Base-by-base conservation (phyloP, 75 land plant genomes). In the Chamaecyparis obtusa region DNA sequence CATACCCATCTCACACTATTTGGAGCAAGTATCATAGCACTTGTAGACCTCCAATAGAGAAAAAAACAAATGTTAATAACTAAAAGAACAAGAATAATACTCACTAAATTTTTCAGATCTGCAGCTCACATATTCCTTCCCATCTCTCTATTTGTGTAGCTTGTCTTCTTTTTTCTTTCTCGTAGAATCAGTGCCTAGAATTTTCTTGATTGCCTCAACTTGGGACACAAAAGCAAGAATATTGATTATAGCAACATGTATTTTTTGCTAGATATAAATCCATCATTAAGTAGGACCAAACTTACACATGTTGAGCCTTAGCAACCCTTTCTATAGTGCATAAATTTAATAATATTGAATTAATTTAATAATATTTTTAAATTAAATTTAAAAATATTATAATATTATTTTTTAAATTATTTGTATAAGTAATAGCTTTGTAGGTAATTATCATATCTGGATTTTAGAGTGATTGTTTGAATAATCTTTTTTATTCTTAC, bases 131-230 rank as follows among this genome's bases (percentile, higher is more conserved):
- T 93, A 90, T 64, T 93, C 99, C 82, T 93, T 83, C 78, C 93
- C 99, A 86, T 95, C 95, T 51, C 88, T 90, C 49, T 91, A 95
- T 87, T 95, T 97, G 87, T 90, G 90, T 30, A 76, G 83, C 74
- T 95, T 93, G 16, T 94, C 95, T 88, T 96, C 98, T 13, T 90
- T 85, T 88, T 94, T 97, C 88, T 95, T 94, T 88, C 94, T 91
- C 48, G 87, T 84, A 27, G 99, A 94, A 85, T 96, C 98, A 85
- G 93, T 98, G n/a, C 97, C 96, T 76, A 96, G 89, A 69, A 97
- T 97, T 89, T 96, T 97, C 87, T 95, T 94, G 36, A 97, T 97
- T 71, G 99, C 99, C 51, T 91, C 93, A 33, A 93, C 99, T 98
- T 97, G 87, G 24, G 87, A 78, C 39, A 86, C 19, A n/a, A 13